Evolutionary conservation across 495 filamentous ascomycete genomes (phyloP).

Genomic region (Hyaloscypha hepaticicola): DNA sequence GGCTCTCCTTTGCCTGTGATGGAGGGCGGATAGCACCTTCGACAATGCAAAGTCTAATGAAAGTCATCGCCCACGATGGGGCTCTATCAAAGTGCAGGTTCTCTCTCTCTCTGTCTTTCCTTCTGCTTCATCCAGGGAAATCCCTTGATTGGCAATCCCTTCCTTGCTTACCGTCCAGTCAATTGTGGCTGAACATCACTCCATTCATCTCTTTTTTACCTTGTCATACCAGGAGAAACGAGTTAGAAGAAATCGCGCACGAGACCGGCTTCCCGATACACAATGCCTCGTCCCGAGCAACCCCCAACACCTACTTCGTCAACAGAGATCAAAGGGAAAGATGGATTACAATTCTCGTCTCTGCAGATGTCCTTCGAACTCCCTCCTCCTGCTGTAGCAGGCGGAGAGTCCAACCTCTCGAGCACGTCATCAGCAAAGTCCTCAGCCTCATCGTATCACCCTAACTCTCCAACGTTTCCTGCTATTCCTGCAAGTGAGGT

Average conservation of each 20-base stretch:
- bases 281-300: slow-evolving; percentile 68
- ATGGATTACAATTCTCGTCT: slow-evolving; percentile 53
- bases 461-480: slow-evolving; percentile 58
- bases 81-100: background rate
- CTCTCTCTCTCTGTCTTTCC: background rate
- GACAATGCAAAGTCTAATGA: slow-evolving; percentile 21
- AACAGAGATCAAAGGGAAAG: slow-evolving; percentile 76
- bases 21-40: background rate
- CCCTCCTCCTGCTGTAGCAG: slow-evolving; percentile 75
- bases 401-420: slow-evolving; percentile 41
- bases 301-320: slow-evolving; percentile 86
- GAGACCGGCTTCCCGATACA: slow-evolving; percentile 26
- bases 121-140: background rate
- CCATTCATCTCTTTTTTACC: background rate
- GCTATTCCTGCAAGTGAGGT: slow-evolving; percentile 51
- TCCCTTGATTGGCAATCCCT: background rate
- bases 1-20: slow-evolving; percentile 11
- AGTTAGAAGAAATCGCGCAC: slow-evolving; percentile 14
- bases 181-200: background rate
- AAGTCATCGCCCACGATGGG: background rate
- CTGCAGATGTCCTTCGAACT: slow-evolving; percentile 69
- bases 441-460: slow-evolving; percentile 47
- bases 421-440: slow-evolving; percentile 32
- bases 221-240: slow-evolving; percentile 2
- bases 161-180: background rate